Evolutionary conservation across 441 rosid genomes (phyloP), one percentile per base, ranked within the genome.

Genomic region (Rhodomyrtus psidioides): DNA sequence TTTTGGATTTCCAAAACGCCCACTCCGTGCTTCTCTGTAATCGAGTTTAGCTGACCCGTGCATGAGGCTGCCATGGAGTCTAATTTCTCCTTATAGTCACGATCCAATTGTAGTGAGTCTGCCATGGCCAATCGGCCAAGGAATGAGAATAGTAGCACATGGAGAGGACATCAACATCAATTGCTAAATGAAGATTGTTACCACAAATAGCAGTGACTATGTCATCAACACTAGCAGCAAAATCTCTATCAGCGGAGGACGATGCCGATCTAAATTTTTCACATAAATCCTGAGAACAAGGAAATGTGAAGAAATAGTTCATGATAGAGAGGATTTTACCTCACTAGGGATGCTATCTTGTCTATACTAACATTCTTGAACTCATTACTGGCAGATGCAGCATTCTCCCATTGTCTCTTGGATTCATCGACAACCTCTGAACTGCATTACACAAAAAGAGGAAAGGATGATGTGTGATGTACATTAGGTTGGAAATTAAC

Each of bases 21-120:
- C 85, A 92, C 89, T 27, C 95, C 92, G 86, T 96, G 98, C 39
- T 88, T 92, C 89, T 93, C 95, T 89, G 93, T 95, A 81, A 90
- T 49, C 10, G 87, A 90, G 55, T 89, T 89, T 62, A 94, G 95
- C 86, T 94, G 92, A 81, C 92, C 94, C 85, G 88, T 86, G 89
- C 93, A 94, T 34, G 79, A 60, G 82, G 92, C 82, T 7, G 91
- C 87, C 84, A 91, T 92, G 84, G 94, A 91, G 62, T 96, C 96
- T 34, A 86, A 82, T 87, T 91, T 92, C 87, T 90, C 93, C 89
- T 91, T 95, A 86, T 89, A 90, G 85, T 92, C 94, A 39, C 74
- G 87, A 88, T 96, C 99, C 87, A 55, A 88, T 79, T 28, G 76
- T 81, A 94, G 87, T 19, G 91, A 93, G 90, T 94, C 98, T 96